Evolutionary conservation across 2,329 filamentous ascomycete genomes (phyloP), one percentile per base, ranked within the genome.

Genomic region (Fusarium oxysporum): DNA sequence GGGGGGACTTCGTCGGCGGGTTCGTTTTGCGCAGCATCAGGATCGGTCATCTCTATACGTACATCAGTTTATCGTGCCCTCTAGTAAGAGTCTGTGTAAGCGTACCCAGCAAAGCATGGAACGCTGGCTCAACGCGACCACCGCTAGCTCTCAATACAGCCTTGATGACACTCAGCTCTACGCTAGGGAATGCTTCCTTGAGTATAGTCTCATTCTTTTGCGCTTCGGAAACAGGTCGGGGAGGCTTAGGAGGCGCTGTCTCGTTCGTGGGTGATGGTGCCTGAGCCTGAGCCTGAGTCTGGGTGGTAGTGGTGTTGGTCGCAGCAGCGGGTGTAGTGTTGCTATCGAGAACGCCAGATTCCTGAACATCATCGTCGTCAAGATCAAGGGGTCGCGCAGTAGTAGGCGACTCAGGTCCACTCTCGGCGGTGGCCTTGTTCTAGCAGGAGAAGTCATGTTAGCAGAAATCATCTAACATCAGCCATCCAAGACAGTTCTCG

Each of bases 151-250:
- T 88, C 72, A 99, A 84, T 1, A 99, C 93, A 35, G 96, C 96
- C 82, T 92, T 97, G 81, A 99, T 89, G 51, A 99, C 92, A 48
- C 90, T 82, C 12, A 84, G 81, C 60, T 99, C 96, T 68, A 98
- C 93, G 62, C 86, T 88, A 1, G 96, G 96, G 78, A 99, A 99
- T 0, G 96, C 96, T 82, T 99, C 96, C 81, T 94, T 96, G 62
- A 99, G 86, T 7, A 95, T 98, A 77, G 90, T 89, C 82, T 96
- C 92, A 53, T 94, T 95, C 85, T 97, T 93, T 82, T 97, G 92
- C 68, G 92, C 89, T 71, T 96, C 92, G 72, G 90, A 93, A 78
- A 94, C 79, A 51, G 96, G 96, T 66, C 95, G 91, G 38, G 95
- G 95, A 37, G 95, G 95, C 85, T 98, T 97, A 44, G 92, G 88